A percentile compares a stretch with the other conserved stretches of the same genome.
Evolutionary conservation across 768 basidiomycete species (phyloP).

Genomic region (Leccinum rimulosum): DNA sequence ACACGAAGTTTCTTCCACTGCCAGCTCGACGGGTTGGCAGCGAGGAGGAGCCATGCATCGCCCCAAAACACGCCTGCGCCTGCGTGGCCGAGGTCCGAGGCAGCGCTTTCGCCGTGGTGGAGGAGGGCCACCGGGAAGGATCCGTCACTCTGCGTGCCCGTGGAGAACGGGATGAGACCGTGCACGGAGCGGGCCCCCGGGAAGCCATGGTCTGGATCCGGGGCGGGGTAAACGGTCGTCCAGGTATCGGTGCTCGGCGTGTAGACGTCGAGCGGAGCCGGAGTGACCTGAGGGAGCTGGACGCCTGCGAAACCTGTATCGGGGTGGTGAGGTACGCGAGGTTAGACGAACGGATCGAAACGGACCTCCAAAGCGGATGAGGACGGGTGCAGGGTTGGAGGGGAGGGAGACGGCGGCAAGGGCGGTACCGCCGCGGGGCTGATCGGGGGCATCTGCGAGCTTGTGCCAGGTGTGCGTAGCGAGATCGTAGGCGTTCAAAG

Average conservation of each 20-base stretch:
- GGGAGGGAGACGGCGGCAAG: constrained; percentile 28
- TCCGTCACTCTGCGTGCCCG: not conserved
- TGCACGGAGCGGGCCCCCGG: constrained; percentile 37
- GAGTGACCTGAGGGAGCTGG: constrained; percentile 30
- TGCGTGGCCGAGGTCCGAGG: constrained; percentile 36
- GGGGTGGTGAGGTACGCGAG: fast-evolving
- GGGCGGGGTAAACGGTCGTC: constrained; percentile 22
- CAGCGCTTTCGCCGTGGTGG: constrained; percentile 37
- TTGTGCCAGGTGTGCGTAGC: constrained; percentile 28
- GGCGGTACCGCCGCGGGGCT: constrained; percentile 41
- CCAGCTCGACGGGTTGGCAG: constrained; percentile 3
- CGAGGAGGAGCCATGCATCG: constrained; percentile 38
- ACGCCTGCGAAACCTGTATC: constrained; percentile 35
- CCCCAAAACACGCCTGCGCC: constrained; percentile 41
- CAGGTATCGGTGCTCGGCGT: constrained; percentile 23
- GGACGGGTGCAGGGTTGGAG: constrained; percentile 17
- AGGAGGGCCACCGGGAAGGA: constrained; percentile 27
- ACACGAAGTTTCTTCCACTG: constrained; percentile 27
- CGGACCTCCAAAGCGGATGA: constrained; percentile 39
- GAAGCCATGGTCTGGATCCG: constrained; percentile 27
- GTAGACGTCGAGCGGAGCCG: constrained; percentile 35
- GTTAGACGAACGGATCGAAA: not conserved
- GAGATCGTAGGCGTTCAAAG: constrained; percentile 36
- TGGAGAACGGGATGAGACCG: constrained; percentile 30
- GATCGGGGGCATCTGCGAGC: constrained; percentile 37